A percentile compares a stretch with the other conserved stretches of the same genome.
Conservation (phyloP, 176 grass and related monocot species). For the Oryza meyeriana region DNA sequence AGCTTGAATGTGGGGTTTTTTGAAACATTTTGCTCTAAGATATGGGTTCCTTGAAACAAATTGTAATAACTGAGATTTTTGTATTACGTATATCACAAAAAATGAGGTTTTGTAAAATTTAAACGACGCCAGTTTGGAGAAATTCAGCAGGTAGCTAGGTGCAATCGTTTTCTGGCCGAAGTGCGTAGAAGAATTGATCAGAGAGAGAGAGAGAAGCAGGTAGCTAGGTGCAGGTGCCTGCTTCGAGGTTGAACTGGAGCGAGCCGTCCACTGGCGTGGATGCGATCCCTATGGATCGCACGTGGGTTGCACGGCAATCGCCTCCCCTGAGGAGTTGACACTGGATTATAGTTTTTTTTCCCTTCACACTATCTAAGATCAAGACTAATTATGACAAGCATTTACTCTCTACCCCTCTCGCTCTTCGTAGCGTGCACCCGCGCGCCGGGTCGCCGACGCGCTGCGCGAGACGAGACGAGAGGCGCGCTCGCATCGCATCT, state of each 20-base stretch:
- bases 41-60: no score
- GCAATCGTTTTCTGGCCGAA: no score
- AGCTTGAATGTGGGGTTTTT: no score
- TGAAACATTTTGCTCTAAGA: no score
- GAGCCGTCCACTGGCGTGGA: background rate
- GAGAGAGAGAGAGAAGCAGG: background rate
- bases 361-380: background rate
- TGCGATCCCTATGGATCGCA: background rate
- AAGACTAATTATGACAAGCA: constrained; percentile 14
- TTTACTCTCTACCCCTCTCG: background rate
- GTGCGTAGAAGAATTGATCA: no score
- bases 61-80: no score
- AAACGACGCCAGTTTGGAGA: no score
- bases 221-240: no score
- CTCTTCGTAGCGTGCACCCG: background rate
- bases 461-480: background rate
- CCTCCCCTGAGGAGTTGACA: constrained; percentile 25
- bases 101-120: no score
- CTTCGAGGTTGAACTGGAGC: background rate
- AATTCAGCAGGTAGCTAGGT: no score
- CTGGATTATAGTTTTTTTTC: background rate
- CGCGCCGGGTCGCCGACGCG: background rate
- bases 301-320: background rate
- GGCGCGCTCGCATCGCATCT: background rate
- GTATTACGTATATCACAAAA: no score